Conservation (phyloP, 192 early-diverging fungal genomes). For the Dissophora globulifera region DNA sequence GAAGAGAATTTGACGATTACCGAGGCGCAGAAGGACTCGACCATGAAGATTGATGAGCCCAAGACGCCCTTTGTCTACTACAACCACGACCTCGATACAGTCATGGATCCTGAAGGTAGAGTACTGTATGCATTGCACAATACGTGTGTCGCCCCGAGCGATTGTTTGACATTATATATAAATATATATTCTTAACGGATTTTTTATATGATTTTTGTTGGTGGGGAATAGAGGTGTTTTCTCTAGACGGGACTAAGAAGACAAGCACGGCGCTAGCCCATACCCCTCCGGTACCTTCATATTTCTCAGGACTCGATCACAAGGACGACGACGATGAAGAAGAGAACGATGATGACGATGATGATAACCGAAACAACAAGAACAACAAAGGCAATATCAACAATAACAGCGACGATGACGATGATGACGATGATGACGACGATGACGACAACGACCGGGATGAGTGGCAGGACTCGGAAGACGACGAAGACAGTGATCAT, state of each 20-base stretch:
- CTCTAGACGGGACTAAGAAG: conserved; percentile 34
- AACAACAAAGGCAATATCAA: no score
- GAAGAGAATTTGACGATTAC: conserved; percentile 92
- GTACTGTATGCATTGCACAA: neutral
- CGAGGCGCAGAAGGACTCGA: conserved; percentile 88
- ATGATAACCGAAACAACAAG: conserved; percentile 26
- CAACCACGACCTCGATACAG: conserved; percentile 80
- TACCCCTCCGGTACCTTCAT: conserved; percentile 60
- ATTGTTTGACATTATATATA: neutral
- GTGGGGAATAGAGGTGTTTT: conserved; percentile 18
- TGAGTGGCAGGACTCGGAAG: no score
- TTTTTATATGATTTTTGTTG: neutral
- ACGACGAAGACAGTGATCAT: no score
- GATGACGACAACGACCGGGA: no score
- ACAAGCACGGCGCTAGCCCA: conserved; percentile 60
- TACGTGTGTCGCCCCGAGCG: neutral
- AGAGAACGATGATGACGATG: conserved; percentile 63
- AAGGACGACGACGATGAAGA: conserved; percentile 55
- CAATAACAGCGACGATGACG: conserved; percentile 57
- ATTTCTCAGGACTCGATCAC: conserved; percentile 54
- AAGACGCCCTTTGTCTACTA: conserved; percentile 96
- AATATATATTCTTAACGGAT: no score
- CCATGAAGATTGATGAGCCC: conserved; percentile 98
- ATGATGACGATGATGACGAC: no score
- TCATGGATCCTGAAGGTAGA: conserved; percentile 66